These are phyloP conservation scores for Hordeum marinum DNA, from an alignment of 176 grass and related monocot genomes.

Conservation along the genomic window DNA sequence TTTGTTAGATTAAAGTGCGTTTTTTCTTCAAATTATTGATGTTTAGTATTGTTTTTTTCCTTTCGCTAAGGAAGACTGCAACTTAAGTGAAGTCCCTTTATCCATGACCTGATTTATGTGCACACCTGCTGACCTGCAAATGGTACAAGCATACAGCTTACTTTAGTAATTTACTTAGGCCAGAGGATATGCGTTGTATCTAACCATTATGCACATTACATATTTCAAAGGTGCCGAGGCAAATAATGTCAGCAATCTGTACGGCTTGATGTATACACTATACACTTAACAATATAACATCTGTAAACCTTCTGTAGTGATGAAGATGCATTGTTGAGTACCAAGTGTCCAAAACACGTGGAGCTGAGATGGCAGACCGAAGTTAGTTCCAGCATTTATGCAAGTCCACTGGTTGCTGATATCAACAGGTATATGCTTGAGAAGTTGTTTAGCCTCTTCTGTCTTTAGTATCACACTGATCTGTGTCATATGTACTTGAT, in stretches of 20 bases:
- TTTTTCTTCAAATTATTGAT: slow-evolving; percentile 9
- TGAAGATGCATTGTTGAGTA: slow-evolving; percentile 81
- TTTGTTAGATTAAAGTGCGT: neutral
- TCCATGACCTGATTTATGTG: slow-evolving; percentile 1
- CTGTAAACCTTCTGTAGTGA: slow-evolving; percentile 44
- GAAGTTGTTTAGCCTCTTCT: neutral
- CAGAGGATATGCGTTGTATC: neutral
- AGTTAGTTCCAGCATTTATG: slow-evolving; percentile 98
- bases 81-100: neutral
- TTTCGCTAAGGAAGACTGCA: neutral
- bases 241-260: slow-evolving; percentile 2
- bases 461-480: slow-evolving; percentile 10
- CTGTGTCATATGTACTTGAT: slow-evolving; percentile 8
- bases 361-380: slow-evolving; percentile 97
- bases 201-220: neutral
- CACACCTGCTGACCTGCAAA: neutral
- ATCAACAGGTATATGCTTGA: slow-evolving; percentile 71
- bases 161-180: slow-evolving; percentile 14
- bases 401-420: slow-evolving; percentile 86
- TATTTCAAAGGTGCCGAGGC: slow-evolving; percentile 2
- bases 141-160: neutral
- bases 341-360: slow-evolving; percentile 76
- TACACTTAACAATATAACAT: neutral
- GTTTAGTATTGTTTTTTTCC: neutral
- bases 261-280: neutral